Conservation (phyloP, 805 yeast genomes). For the Ogataea methylovora region DNA sequence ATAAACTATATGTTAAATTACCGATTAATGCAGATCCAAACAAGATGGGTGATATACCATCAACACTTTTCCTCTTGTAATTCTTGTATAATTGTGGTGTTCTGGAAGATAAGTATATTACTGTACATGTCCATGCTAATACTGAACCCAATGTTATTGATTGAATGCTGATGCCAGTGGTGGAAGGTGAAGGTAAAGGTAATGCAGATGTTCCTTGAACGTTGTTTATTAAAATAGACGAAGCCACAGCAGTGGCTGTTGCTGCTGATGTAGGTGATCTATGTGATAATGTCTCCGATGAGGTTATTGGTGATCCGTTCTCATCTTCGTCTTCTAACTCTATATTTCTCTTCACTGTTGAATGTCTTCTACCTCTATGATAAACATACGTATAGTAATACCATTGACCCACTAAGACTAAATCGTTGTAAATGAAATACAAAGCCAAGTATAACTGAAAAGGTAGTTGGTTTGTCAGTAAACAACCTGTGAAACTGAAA, state of each 20-base stretch:
- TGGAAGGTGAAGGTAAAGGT: background rate
- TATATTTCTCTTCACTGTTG: conserved; percentile 17
- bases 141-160: conserved; percentile 21
- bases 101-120: conserved; percentile 68
- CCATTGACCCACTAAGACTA: conserved; percentile 60
- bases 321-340: too few relatives aligned
- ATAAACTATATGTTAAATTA: conserved; percentile 66
- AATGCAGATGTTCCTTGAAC: background rate
- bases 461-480: conserved; percentile 69
- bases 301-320: too few relatives aligned
- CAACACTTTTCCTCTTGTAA: conserved; percentile 70
- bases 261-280: background rate
- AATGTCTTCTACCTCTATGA: background rate
- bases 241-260: background rate
- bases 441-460: conserved; percentile 69
- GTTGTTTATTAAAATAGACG: too few relatives aligned
- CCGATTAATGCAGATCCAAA: conserved; percentile 77
- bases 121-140: conserved; percentile 76
- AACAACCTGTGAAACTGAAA: conserved; percentile 51
- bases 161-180: too few relatives aligned
- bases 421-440: conserved; percentile 70
- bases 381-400: conserved; percentile 41
- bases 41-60: conserved; percentile 75
- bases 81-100: conserved; percentile 81
- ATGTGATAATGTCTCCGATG: conserved; percentile 19